Conservation (phyloP, 805 yeast species). For the Vanderwaltozyma tropicalis region DNA sequence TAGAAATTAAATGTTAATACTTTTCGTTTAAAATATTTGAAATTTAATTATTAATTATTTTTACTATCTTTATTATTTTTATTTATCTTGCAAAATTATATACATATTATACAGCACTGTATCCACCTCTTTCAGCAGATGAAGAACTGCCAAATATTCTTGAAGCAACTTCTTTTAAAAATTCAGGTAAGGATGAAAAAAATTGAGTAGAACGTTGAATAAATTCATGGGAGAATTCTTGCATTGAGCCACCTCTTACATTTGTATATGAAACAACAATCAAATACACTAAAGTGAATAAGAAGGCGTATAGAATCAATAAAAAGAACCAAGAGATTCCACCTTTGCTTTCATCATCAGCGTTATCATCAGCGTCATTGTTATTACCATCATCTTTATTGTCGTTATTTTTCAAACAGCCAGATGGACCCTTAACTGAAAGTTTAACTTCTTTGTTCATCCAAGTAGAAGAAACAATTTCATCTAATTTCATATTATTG, state of each 20-base stretch:
- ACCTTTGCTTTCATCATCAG: conserved; percentile 19
- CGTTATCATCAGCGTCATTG: conserved; percentile 13
- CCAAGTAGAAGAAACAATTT: conserved; percentile 17
- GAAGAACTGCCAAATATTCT: conserved; percentile 51
- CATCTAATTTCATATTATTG: conserved; percentile 28
- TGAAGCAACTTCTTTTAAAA: conserved; percentile 54
- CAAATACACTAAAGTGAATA: conserved; percentile 64
- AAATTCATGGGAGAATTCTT: conserved; percentile 66
- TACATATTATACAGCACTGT: conserved; percentile 68
- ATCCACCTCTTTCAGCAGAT: conserved; percentile 61
- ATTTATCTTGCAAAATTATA: too few species aligned
- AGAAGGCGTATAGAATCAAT: conserved; percentile 56
- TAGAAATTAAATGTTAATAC: too few species aligned
- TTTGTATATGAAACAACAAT: conserved; percentile 62
- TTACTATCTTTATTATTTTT: neutral
- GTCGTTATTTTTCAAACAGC: conserved; percentile 31
- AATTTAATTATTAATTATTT: too few species aligned
- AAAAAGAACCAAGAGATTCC: conserved; percentile 52
- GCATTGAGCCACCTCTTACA: conserved; percentile 54
- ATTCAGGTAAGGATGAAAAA: conserved; percentile 49
- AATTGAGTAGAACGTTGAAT: conserved; percentile 56
- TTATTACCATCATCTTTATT: conserved; percentile 16
- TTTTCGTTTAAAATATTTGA: too few species aligned
- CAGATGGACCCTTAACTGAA: conserved; percentile 33
- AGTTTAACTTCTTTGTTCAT: conserved; percentile 20